Base-by-base conservation (phyloP, 306 rosid species). In the Cyclanthera cordifolia region DNA sequence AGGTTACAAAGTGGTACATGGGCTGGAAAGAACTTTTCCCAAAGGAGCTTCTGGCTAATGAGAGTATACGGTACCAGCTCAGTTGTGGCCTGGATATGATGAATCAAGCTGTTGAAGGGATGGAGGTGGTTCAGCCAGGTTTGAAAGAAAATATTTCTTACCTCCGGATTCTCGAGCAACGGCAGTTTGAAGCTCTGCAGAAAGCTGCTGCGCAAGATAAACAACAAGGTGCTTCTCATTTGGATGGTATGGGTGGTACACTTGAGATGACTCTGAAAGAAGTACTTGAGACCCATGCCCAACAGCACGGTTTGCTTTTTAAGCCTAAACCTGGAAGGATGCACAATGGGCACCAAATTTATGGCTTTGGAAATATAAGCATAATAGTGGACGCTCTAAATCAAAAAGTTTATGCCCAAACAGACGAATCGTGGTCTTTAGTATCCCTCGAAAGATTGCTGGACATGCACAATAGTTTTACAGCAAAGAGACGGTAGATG, bases 21-120 rank as follows among this genome's bases (percentile, higher is more conserved):
- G 96, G 95, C 28, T 93, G 99, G 99, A 90, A 87, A 76, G 94
- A 90, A 58, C 89, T 87, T 57, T 68, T 93, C 68, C 93, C 96
- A 4, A 76, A 76, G 59, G 96, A 87, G 85, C 91, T 93, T 74
- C 83, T 80, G 55, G 96, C 96, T 3, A 90, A 83, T 77, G 95
- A 86, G 79, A 81, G 75, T 41, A 86, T 87, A 48, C 80, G 91
- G 21, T 79, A 67, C 75, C 95, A 90, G 83, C 86, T 93, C 72
- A 86, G 81, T 32, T n/a, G 79, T 9, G 99, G 94, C 52, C 85
- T 93, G 65, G 96, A 89, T 57, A 93, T 93, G 96, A 88, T 93
- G 95, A 81, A 83, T 68, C 90, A 82, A 67, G 96, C 95, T 19
- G 95, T 81, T 49, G 94, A 88, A 67, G 96, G 96, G 54, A 83